A percentile compares a stretch with the other conserved stretches of the same genome.
These are phyloP conservation scores for Neofusicoccum kwambonambiense DNA, from an alignment of 2,329 filamentous ascomycete species.

Conservation along the genomic window DNA sequence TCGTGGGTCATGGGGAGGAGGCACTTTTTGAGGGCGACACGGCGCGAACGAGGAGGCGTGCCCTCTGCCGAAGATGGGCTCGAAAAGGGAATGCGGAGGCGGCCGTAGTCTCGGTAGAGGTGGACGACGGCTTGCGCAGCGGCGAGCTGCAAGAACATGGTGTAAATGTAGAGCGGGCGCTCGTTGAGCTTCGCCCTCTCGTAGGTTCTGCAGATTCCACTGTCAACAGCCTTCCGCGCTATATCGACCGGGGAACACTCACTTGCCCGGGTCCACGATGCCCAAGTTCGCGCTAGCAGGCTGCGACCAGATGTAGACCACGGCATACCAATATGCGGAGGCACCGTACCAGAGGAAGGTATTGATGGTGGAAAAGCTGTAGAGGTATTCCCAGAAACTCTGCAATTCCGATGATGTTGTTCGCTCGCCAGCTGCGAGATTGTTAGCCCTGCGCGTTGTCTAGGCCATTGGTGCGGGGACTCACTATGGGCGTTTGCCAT, in stretches of 20 bases:
- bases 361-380: slow-evolving; percentile 62
- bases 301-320: slow-evolving; percentile 75
- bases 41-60: not conserved
- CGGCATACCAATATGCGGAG: slow-evolving; percentile 76
- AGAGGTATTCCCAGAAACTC: slow-evolving; percentile 59
- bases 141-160: slow-evolving; percentile 67
- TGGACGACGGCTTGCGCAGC: slow-evolving; percentile 68
- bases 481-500: slow-evolving; percentile 73
- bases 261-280: slow-evolving; percentile 68
- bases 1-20: slow-evolving; percentile 11
- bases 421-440: slow-evolving; percentile 42
- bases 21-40: slow-evolving; percentile 3
- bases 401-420: slow-evolving; percentile 68
- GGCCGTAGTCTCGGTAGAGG: slow-evolving; percentile 71
- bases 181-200: slow-evolving; percentile 82
- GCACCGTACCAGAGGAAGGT: slow-evolving; percentile 74
- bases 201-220: slow-evolving; percentile 32
- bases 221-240: not conserved
- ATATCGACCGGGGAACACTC: not conserved
- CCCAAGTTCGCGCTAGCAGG: slow-evolving; percentile 61
- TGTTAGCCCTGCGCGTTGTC: not conserved
- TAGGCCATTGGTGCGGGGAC: not conserved
- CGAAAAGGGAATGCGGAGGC: slow-evolving; percentile 52
- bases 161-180: slow-evolving; percentile 75
- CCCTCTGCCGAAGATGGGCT: slow-evolving; percentile 1